Base-by-base conservation (phyloP, 228 moss, liverwort and hornwort species). In the Sphagnum magellanicum region DNA sequence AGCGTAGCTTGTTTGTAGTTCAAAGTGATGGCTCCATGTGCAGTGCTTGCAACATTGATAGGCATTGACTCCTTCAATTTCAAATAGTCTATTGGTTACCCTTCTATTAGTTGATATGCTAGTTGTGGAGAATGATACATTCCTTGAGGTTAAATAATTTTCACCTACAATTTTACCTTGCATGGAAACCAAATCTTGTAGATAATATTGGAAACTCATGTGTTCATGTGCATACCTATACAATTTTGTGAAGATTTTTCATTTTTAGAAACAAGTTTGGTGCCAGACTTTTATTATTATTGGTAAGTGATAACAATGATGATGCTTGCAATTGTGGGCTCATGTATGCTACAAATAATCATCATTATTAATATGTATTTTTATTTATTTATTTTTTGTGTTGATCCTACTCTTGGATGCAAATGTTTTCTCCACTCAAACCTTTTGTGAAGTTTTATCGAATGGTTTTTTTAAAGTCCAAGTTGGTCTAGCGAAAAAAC, bases 1-100 rank as follows among this genome's bases (percentile, higher is more conserved):
- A 32, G 17, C 2, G 1, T 48, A 32, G 4, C 2, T 67, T 4
- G 14, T 46, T 11, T 77, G 63, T 87, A 98, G 97, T 83, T 98
- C 50, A 93, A 84, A 86, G 76, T 93, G 71, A 98, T 98, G 97
- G 88, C 97, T 81, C 93, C 97, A 72, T 98, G 91, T 89, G 87
- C 90, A 75, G 79, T 93, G 77, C 87, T 98, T 81, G 91, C 93
- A 78, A 85, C 90, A 73, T 87, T 92, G 10, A 85, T 91, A 72
- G 93, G 97, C 78, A 78, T 98, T 72, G 85, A 90, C 53, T 98
- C 90, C 76, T 91, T 93, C 76, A 84, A 78, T 74, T 81, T 98
- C 60, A 81, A 79, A 81, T 81, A 68, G 10, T 74, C 52, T 32
- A 32, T 32, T 32, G 47, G 13, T 15, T 3, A 59, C 15, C 3